A percentile compares a stretch with the other conserved stretches of the same genome.
Evolutionary conservation across 306 rosid genomes (phyloP).

Genomic region (Adenanthera pavonina): DNA sequence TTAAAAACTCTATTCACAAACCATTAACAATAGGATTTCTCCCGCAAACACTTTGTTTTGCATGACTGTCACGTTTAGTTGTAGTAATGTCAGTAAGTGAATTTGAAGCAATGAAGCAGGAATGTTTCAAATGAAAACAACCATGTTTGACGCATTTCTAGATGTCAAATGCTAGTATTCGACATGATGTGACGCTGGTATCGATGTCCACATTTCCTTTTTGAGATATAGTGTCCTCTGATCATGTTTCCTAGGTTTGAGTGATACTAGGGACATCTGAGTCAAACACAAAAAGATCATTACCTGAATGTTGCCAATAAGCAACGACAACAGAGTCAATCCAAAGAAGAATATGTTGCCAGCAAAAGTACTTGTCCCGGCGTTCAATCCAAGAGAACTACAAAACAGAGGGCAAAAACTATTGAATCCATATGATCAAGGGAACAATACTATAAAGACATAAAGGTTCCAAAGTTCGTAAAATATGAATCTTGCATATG

Average conservation of each 20-base stretch:
- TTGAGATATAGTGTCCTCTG: not conserved
- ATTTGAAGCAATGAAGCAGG: not conserved
- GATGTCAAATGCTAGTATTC: not conserved
- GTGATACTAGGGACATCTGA: not conserved
- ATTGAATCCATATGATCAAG: not conserved
- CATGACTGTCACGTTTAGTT: no score
- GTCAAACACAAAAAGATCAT: conserved; percentile 13
- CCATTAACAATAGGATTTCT: no score
- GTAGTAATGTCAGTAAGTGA: not conserved
- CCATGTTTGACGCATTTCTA: not conserved
- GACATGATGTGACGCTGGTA: not conserved
- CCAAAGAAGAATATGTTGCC: conserved; percentile 75
- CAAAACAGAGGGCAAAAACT: conserved; percentile 15
- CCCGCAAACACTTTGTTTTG: no score
- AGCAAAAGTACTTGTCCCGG: conserved; percentile 61
- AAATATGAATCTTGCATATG: conserved; percentile 18
- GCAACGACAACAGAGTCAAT: conserved; percentile 74
- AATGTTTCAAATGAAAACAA: not conserved
- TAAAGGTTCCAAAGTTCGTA: conserved; percentile 8
- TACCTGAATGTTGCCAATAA: conserved; percentile 97
- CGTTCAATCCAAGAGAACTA: conserved; percentile 85
- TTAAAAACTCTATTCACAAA: no score
- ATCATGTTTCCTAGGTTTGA: not conserved
- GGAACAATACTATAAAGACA: conserved; percentile 8
- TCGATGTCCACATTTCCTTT: not conserved